phyloP scores from a whole-genome alignment of 768 basidiomycete species.

The Boletus rubropictus region DNA sequence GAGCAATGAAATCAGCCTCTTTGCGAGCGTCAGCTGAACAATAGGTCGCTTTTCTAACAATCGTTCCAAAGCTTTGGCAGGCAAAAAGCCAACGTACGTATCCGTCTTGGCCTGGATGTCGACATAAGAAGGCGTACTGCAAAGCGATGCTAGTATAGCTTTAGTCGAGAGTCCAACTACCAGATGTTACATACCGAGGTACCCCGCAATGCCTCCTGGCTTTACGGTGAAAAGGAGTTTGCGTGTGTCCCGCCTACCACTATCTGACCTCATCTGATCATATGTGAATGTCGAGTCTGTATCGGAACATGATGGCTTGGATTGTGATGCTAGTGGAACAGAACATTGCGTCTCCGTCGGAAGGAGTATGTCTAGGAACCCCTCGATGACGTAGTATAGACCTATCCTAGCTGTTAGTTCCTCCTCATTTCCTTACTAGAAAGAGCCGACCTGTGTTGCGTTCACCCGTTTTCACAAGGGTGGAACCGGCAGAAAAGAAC shows the following conservation, averaged over 20 bases:
- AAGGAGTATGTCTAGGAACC: constrained; percentile 87
- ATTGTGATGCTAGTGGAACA: constrained; percentile 9
- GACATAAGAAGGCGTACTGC: constrained; percentile 90
- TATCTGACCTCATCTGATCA: constrained; percentile 27
- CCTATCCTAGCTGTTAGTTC: constrained; percentile 35
- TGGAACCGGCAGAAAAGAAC: constrained; percentile 83
- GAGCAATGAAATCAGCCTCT: constrained; percentile 89
- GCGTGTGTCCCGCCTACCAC: constrained; percentile 34
- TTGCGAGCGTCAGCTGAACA: constrained; percentile 90
- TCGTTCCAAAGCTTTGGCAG: constrained; percentile 80
- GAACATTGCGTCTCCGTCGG: constrained; percentile 34
- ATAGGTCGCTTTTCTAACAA: constrained; percentile 93
- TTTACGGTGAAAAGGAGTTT: constrained; percentile 92
- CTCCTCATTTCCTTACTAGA: background rate
- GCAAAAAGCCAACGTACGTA: constrained; percentile 94
- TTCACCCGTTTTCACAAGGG: constrained; percentile 86
- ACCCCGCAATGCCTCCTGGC: constrained; percentile 96
- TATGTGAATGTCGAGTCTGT: constrained; percentile 36
- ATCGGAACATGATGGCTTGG: constrained; percentile 22
- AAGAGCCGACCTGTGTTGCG: constrained; percentile 63
- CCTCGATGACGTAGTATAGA: constrained; percentile 92
- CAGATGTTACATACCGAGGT: constrained; percentile 56
- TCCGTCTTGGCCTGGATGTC: constrained; percentile 97
- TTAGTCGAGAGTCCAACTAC: constrained; percentile 1
- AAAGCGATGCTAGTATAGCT: constrained; percentile 63